Base-by-base conservation (phyloP, 2,329 filamentous ascomycete species). In the Fusarium sp. region DNA sequence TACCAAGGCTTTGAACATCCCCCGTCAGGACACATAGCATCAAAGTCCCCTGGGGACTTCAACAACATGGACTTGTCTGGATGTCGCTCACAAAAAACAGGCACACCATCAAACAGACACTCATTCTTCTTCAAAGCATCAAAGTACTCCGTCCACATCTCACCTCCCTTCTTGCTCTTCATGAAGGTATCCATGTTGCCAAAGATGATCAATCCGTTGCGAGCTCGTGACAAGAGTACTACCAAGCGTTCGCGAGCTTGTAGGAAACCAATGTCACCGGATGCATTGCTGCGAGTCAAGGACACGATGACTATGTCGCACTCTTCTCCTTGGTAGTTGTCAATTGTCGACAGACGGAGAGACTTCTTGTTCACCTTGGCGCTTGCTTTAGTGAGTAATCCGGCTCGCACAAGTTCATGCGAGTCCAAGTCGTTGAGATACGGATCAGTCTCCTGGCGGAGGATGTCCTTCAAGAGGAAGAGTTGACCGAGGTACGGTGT, bases 291-390 rank as follows among this genome's bases (percentile, higher is more conserved):
- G 6, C 93, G 84, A 0, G 92, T 93, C 12, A 95, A 79, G 0
- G 91, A 92, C 0, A 84, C 88, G 9, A 95, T 87, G 0, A 94
- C 90, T 17, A 95, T 92, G 1, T 94, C 89, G 40, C 89, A 91
- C 72, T 95, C 93, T 76, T 95, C 93, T 2, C 93, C 92, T 78
- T 95, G 93, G 66, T 93, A 95, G 69, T 95, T 95, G 70, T 95
- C 92, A 60, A 95, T 92, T 0, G 92, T 94, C 0, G 92, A 93
- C 0, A 95, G 83, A 0, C 87, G 84, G 17, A 94, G 83, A 0
- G 79, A 83, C 1, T 83, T 83, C 69, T 90, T 92, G 0, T 84
- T 79, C 0, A 88, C 79, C 5, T 87, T 85, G 0, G 88, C 86
- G 1, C 84, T 86, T 0, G 88, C 87, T 2, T 85, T 79, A 0